phyloP scores from a whole-genome alignment of 352 stramenopile species.

The Globisporangium uncinulatum region DNA sequence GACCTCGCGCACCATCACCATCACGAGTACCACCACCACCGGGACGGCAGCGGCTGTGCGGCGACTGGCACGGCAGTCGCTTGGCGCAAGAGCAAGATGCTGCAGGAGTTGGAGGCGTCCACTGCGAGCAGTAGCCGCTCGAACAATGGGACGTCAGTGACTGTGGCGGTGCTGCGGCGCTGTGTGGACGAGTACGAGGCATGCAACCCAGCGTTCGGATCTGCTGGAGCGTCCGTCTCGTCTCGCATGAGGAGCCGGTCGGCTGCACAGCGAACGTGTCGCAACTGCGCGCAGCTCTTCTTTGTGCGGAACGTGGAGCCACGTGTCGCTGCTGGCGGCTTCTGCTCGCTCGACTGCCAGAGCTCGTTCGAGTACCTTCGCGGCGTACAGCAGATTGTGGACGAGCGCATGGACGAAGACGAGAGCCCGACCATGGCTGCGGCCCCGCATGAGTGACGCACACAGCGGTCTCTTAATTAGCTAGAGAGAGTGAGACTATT shows the following conservation, averaged over 20 bases:
- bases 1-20: background rate
- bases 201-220: background rate
- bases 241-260: slow-evolving; percentile 17
- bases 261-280: slow-evolving; percentile 32
- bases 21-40: background rate
- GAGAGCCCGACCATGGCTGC: background rate
- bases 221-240: slow-evolving; percentile 2
- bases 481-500: background rate
- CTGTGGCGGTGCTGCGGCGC: slow-evolving; percentile 11
- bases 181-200: background rate
- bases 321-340: slow-evolving; percentile 6
- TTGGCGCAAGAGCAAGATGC: slow-evolving; percentile 35
- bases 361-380: slow-evolving; percentile 49
- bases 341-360: slow-evolving; percentile 63
- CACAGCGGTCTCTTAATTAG: background rate
- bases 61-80: slow-evolving; percentile 11
- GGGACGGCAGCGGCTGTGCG: background rate
- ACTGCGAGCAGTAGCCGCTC: background rate
- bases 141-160: background rate
- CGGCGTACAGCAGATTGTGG: slow-evolving; percentile 34
- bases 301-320: slow-evolving; percentile 16
- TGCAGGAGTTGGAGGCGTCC: slow-evolving; percentile 34
- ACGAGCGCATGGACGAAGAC: slow-evolving; percentile 17
- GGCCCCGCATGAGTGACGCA: background rate
- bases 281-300: slow-evolving; percentile 50